Evolutionary conservation across 73 alveolate species (phyloP), one percentile per base, ranked within the genome.

Genomic region (Paramecium sonneborni): DNA sequence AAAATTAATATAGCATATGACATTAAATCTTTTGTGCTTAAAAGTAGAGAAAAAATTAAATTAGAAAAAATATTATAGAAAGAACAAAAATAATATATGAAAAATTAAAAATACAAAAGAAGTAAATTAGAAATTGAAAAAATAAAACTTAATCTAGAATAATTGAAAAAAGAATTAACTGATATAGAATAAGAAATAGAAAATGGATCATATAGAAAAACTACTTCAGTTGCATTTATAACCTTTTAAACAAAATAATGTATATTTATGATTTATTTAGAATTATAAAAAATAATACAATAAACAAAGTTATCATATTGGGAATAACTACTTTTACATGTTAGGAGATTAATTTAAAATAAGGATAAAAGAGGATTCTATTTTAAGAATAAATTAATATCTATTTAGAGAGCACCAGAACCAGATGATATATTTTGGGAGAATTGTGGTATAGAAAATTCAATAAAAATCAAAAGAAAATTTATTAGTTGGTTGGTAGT

Each of bases 391-490:
- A 57, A 57, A 57, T 57, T 57, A 20, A 57, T 57, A 9, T 20
- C 23, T 23, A 20, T 57, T 12, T 57, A 15, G 11, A 12, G 85
- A 20, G 85, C 85, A 5, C 85, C 85, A 20, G 85, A 68, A 68
- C 85, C 85, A 20, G 85, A 23, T 10, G 85, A 68, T 68, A 46
- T 68, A 8, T 9, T 68, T 20, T 68, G 85, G 85, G 85, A 68
- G 24, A 68, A 68, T 68, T 24, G 12, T 20, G 85, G 85, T 18
- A 8, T 23, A 7, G 76, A 57, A 12, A 9, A 57, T 9, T 9
- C 6, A 15, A 7, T 15, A 7, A 57, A 12, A 57, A 15, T 20
- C 24, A 57, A 15, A 57, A 57, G 76, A 57, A 9, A 12, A 57
- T 6, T 57, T 15, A 57, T 20, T 6, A 20, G 76, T 57, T 57